Base-by-base conservation (phyloP, 306 rosid species). In the Cicer bijugum region DNA sequence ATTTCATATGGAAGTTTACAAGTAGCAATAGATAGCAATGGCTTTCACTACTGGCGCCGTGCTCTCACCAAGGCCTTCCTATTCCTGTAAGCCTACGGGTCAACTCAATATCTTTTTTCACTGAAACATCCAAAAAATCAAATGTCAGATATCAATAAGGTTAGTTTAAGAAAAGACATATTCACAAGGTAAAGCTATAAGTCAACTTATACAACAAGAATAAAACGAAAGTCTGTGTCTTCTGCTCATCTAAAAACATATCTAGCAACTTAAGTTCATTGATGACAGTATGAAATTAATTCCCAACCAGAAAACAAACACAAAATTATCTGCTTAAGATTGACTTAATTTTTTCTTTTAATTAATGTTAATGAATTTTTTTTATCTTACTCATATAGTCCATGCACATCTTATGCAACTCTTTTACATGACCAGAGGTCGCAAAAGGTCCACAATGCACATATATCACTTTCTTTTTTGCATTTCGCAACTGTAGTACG, bases 21-120 rank as follows among this genome's bases (percentile, higher is more conserved):
- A 67, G 37, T 58, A 53, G 71, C 76, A 59, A 46, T 43, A 48
- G 56, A 62, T 15, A 50, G 73, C 59, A 51, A 79, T 4, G 12
- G 43, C n/a, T 17, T 37, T 51, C 14, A 43, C 45, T 37, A n/a
- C 47, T 15, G 48, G 11, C 6, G 6, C 28, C 6, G 28, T 14
- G 50, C 63, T 78, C 59, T 93, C 75, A 93, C 90, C 97, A 91
- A 52, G 86, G 88, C 80, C 91, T 85, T 52, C 91, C 94, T 79
- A 75, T 68, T 43, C 90, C 85, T 67, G 89, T 88, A 60, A 94
- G 80, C 70, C 96, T 85, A 43, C 98, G 92, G 2, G 97, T 92
- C 90, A 94, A 83, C 82, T 94, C 95, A 11, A 94, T 35, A 86
- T 94, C 99, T 84, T 87, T 91, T 85, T 72, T 91, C 99, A 94